A percentile compares a stretch with the other conserved stretches of the same genome.
Evolutionary conservation across 1,139 yeast species (phyloP).

Genomic region (Taphrina flavorubra): DNA sequence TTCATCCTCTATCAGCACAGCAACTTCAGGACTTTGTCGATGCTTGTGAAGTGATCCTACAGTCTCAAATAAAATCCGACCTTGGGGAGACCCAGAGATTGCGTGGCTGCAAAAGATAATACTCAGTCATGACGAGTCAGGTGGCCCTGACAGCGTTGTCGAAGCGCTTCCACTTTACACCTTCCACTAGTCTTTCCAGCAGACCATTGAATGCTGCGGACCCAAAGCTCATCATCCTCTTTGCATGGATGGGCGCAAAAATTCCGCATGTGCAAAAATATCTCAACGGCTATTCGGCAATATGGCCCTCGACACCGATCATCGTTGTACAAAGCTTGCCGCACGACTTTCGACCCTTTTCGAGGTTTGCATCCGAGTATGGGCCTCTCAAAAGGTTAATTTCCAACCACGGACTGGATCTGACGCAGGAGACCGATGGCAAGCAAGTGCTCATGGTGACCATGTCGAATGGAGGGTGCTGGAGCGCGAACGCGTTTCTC

Average conservation of each 20-base stretch:
- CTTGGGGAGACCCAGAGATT: no score
- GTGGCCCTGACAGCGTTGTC: slow-evolving; percentile 21
- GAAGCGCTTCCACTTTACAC: slow-evolving; percentile 31
- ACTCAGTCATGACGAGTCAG: slow-evolving; percentile 8
- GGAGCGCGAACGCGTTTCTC: slow-evolving; percentile 21
- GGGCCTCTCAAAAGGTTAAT: slow-evolving; percentile 5
- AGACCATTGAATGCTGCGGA: neutral
- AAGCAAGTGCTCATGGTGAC: slow-evolving; percentile 15
- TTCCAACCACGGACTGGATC: slow-evolving; percentile 9
- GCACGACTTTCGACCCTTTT: slow-evolving; percentile 23
- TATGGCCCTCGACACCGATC: slow-evolving; percentile 31
- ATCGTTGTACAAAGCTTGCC: slow-evolving; percentile 22
- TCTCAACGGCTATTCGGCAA: slow-evolving; percentile 25
- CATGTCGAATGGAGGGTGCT: slow-evolving; percentile 29
- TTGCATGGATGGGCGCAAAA: slow-evolving; percentile 30
- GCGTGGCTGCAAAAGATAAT: no score
- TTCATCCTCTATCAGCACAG: no score
- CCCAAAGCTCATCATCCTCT: slow-evolving; percentile 18
- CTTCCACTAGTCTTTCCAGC: slow-evolving; percentile 5
- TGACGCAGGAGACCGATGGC: slow-evolving; percentile 1
- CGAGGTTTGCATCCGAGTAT: slow-evolving; percentile 20
- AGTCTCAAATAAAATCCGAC: no score
- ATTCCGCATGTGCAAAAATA: slow-evolving; percentile 22
- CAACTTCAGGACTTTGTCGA: no score
- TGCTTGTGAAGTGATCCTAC: no score